These are phyloP conservation scores for Euptelea pleiosperma DNA, from an alignment of 164 flowering plant species.

Conservation along the genomic window DNA sequence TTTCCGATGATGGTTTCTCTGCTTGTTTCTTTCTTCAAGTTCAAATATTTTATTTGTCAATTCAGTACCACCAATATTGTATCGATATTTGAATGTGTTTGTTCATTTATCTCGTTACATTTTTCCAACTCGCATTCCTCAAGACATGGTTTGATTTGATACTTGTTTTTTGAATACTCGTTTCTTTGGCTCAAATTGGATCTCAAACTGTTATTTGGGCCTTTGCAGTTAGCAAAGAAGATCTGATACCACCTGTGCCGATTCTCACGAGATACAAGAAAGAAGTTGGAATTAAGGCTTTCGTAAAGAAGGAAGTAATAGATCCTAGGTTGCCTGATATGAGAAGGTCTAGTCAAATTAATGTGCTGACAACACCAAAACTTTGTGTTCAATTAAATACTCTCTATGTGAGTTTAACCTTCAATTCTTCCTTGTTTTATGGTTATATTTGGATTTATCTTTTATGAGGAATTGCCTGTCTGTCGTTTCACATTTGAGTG, in stretches of 20 bases:
- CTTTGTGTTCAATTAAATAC: slow-evolving; percentile 92
- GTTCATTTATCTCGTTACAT: background rate
- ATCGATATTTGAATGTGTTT: background rate
- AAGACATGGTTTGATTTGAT: too few relatives aligned
- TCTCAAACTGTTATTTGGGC: slow-evolving; percentile 8
- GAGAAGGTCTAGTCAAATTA: slow-evolving; percentile 63
- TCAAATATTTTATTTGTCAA: background rate
- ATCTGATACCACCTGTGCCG: slow-evolving; percentile 89
- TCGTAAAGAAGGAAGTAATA: slow-evolving; percentile 79
- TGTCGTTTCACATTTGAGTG: too few relatives aligned
- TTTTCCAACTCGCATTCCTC: background rate
- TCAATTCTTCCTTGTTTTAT: background rate
- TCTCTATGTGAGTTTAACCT: slow-evolving; percentile 68
- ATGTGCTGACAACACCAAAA: slow-evolving; percentile 60
- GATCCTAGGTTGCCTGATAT: slow-evolving; percentile 76
- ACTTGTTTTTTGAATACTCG: background rate
- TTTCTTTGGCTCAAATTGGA: background rate
- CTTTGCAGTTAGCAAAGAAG: slow-evolving; percentile 78
- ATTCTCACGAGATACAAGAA: slow-evolving; percentile 81
- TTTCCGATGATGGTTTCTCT: background rate
- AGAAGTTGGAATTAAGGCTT: slow-evolving; percentile 89
- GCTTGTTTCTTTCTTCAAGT: background rate
- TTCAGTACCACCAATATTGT: background rate
- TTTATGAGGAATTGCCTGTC: background rate
- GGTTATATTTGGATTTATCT: background rate